Base-by-base conservation (phyloP, 495 filamentous ascomycete genomes). In the Penicillium malachiteum region DNA sequence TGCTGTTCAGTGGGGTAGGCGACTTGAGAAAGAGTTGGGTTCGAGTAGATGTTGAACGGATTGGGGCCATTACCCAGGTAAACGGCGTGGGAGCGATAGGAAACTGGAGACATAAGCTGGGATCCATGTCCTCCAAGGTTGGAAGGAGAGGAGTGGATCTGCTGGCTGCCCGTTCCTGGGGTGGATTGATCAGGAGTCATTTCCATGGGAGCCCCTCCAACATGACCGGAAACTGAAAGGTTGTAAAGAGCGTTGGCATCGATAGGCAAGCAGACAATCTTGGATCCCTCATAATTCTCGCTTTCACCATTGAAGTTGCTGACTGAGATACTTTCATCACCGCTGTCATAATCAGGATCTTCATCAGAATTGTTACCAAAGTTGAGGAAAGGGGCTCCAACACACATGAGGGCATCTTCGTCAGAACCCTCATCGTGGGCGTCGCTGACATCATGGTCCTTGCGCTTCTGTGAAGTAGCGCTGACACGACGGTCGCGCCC, bases 351-450 rank as follows among this genome's bases (percentile, higher is more conserved):
- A 8, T 7, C 45, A 17, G 31, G 6, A 3, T 35, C 31, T 5
- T 12, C 5, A 7, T 48, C 30, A 35, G 12, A 1, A 34, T 33
- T 13, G 26, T 18, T 17, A 1, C 12, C 21, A 11, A 48, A 7
- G 38, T 13, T n/a, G 16, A 57, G 55, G 14, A 52, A 57, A 7
- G 41, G 33, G 7, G 55, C 55, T 14, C 55, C 55, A 37, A 16
- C 43, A 34, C 55, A 57, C 55, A 52, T 11, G 16, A 47, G 49
- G 14, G 34, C 30, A 11, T 47, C 17, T n/a, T 53, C 32, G 0
- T 42, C 44, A 3, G 31, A 34, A 34, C 12, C 45, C n/a, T 48
- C 50, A 13, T 31, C 43, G 7, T 26, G 9, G 26, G 16, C 8
- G 0, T n/a, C 16, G 13, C 17, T 44, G 42, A 12, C 9, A 5